Evolutionary conservation across 371 early-diverging fungal genomes (phyloP).

Genomic region (Vairimorpha necatrix): DNA sequence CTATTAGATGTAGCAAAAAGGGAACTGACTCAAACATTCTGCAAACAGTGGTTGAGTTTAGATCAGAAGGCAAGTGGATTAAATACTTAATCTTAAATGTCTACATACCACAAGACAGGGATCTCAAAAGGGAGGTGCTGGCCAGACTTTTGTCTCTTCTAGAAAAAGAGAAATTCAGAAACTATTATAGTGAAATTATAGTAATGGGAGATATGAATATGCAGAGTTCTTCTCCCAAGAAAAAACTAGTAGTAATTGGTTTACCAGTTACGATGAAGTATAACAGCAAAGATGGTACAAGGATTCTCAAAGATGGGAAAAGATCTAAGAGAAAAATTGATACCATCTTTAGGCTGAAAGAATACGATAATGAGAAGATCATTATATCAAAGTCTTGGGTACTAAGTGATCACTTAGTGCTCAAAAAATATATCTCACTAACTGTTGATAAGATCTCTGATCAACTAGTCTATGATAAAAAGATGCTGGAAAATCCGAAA

Average conservation of each 20-base stretch:
- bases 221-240: background rate
- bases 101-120: background rate
- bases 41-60: background rate
- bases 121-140: background rate
- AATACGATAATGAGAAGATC: background rate
- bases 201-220: conserved; percentile 3
- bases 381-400: conserved; percentile 2
- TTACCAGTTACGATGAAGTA: background rate
- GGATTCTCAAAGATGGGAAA: conserved; percentile 1
- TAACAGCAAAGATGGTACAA: background rate
- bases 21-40: background rate
- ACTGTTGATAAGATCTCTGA: conserved; percentile 8
- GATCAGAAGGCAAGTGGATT: background rate
- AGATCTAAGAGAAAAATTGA: background rate
- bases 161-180: background rate
- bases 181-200: background rate
- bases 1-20: too few species aligned
- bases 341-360: background rate
- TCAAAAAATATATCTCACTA: background rate
- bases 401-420: conserved; percentile 8
- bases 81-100: conserved; percentile 2
- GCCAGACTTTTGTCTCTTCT: background rate
- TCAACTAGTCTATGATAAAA: background rate
- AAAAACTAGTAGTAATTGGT: background rate
- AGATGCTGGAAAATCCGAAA: conserved; percentile 1